phyloP scores from a whole-genome alignment of 148 eudicot species.

The Rhododendron henanense region DNA sequence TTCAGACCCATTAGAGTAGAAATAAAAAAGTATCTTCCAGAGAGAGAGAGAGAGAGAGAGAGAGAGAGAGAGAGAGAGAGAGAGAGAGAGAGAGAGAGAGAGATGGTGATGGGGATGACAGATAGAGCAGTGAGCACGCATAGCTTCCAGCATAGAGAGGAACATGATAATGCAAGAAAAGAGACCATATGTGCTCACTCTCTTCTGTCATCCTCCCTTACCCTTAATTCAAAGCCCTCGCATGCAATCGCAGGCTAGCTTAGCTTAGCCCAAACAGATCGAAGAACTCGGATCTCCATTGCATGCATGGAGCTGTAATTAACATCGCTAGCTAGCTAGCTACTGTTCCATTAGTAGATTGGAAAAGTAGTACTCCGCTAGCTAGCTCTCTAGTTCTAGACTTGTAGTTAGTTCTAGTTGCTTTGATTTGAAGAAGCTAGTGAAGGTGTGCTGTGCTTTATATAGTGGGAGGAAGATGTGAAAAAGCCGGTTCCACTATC shows the following conservation, averaged over 20 bases:
- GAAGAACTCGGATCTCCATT: background rate
- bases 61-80: background rate
- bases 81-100: background rate
- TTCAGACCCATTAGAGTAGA: background rate
- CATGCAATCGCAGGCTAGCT: background rate
- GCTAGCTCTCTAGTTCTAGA: background rate
- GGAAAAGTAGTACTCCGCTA: background rate
- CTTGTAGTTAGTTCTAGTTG: background rate
- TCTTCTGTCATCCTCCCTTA: conserved; percentile 2
- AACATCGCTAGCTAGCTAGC: background rate
- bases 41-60: background rate
- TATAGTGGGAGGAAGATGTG: background rate
- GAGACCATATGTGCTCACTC: conserved; percentile 3
- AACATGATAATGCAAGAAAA: background rate
- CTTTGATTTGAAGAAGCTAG: background rate
- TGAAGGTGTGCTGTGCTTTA: background rate
- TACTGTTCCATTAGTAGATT: background rate
- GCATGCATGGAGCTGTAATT: background rate
- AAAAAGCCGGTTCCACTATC: background rate
- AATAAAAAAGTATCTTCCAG: background rate
- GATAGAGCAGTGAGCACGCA: conserved; percentile 2
- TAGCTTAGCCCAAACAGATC: background rate
- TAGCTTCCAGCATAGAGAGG: background rate
- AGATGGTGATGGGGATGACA: background rate
- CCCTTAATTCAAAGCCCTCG: background rate